Evolutionary conservation across 768 basidiomycete genomes (phyloP), one percentile per base, ranked within the genome.

Genomic region (Suillus discolor): DNA sequence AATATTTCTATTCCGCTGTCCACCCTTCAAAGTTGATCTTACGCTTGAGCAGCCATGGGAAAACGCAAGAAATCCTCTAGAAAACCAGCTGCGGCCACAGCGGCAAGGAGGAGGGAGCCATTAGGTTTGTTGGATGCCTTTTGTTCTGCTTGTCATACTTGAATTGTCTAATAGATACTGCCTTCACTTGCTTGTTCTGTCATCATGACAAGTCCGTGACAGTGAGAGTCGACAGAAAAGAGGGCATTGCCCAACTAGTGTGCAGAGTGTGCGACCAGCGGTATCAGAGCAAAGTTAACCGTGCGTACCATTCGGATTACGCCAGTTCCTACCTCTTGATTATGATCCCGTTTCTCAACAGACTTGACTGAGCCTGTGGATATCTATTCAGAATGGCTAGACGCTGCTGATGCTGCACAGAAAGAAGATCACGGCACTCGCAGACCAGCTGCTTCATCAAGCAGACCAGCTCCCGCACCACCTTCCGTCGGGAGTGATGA

Each of bases 351-450:
- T 36, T 39, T 68, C 53, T 62, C 59, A 66, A 61, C 73, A 96
- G 93, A 95, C 75, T 81, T 95, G 62, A 93, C 93, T 1, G 93
- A 94, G 70, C 87, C 93, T 18, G 88, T 95, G 64, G 93, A 95
- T 76, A 92, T 95, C 38, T 95, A 94, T 75, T 93, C 93, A 8
- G 92, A 93, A 73, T 95, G 93, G 93, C 93, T 94, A 68, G 92
- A 94, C 74, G 92, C 92, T 59, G 91, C 92, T 7, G 92, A 94
- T 74, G 89, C 90, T 11, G 92, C 92, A 41, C 89, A 93, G 74
- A 84, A 81, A 65, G 87, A 90, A 59, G 85, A 85, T 20, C 81
- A 82, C 5, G 72, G 79, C 31, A 74, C 79, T 41, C 85, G 87
- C 45, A 85, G 88, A 51, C 82, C 86, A 3, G 79, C 82, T 9